Conservation (phyloP, 2,329 filamentous ascomycete species). For the Westerdykella sp. region DNA sequence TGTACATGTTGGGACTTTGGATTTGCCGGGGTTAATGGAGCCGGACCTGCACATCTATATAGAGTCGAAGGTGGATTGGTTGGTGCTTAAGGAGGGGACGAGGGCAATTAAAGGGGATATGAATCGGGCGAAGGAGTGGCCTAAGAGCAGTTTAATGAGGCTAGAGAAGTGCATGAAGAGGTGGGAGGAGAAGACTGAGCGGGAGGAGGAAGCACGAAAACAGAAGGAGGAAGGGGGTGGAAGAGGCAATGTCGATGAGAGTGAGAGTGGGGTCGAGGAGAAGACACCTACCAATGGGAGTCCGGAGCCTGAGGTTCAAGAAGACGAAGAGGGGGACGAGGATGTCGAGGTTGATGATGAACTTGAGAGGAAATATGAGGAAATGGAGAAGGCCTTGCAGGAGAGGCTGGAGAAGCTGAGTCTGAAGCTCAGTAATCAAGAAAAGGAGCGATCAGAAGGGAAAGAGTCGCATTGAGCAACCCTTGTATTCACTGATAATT, state of each 20-base stretch:
- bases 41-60: conserved; percentile 44
- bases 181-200: conserved; percentile 3
- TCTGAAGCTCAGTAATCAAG: conserved; percentile 18
- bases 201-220: conserved; percentile 4
- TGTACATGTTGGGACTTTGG: conserved; percentile 43
- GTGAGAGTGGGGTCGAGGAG: conserved; percentile 9
- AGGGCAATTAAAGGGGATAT: conserved; percentile 11
- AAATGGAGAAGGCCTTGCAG: conserved; percentile 23
- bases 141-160: conserved; percentile 23
- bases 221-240: background rate
- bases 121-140: conserved; percentile 16
- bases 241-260: conserved; percentile 1
- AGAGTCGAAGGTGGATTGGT: conserved; percentile 35
- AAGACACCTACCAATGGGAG: conserved; percentile 26
- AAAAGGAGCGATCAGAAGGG: conserved; percentile 1
- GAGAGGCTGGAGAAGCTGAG: conserved; percentile 26
- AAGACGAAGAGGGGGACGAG: conserved; percentile 4
- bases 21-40: conserved; percentile 27
- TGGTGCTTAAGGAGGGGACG: conserved; percentile 33
- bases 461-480: too few relatives aligned
- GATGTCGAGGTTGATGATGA: conserved; percentile 25
- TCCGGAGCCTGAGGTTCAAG: background rate
- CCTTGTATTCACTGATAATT: too few relatives aligned
- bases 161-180: conserved; percentile 13
- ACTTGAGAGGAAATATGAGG: conserved; percentile 22